A percentile compares a stretch with the other conserved stretches of the same genome.
Conservation (phyloP, 495 filamentous ascomycete species). For the Neurospora sp. region DNA sequence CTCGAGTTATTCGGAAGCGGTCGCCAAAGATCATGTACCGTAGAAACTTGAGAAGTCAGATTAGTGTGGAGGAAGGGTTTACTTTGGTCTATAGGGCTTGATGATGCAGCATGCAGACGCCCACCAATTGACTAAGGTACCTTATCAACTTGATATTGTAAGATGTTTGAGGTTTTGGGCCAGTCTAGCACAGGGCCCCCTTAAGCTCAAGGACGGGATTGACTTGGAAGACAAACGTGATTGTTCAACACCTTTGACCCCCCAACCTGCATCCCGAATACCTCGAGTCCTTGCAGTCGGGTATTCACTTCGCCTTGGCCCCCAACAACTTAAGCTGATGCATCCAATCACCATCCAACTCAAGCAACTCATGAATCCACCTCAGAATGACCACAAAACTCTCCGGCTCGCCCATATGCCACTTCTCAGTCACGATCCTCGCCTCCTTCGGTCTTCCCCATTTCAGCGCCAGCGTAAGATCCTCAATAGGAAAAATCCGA, state of each 20-base stretch:
- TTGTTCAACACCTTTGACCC: neutral
- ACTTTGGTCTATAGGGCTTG: neutral
- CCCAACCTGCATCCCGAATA: neutral
- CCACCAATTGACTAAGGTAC: neutral
- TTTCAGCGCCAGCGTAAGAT: slow-evolving; percentile 47
- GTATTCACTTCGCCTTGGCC: slow-evolving; percentile 9
- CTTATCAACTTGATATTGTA: neutral
- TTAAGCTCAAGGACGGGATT: too few species aligned
- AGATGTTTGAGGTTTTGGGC: neutral
- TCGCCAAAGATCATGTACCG: neutral
- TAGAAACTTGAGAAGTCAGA: neutral
- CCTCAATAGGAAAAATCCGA: slow-evolving; percentile 63
- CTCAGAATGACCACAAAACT: slow-evolving; percentile 11
- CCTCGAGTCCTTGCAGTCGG: neutral
- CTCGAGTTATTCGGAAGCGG: neutral
- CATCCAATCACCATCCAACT: slow-evolving; percentile 8
- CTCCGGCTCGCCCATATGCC: slow-evolving; percentile 21
- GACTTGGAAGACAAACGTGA: neutral
- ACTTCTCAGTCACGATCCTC: slow-evolving; percentile 24
- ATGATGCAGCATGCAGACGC: neutral
- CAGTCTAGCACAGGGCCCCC: neutral
- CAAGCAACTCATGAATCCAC: slow-evolving; percentile 16
- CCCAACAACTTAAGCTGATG: slow-evolving; percentile 3
- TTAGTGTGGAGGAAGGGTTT: neutral
- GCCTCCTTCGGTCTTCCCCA: slow-evolving; percentile 50